These are phyloP conservation scores for Phaeomoniella chlamydospora DNA, from an alignment of 2,329 filamentous ascomycete genomes.

Conservation along the genomic window DNA sequence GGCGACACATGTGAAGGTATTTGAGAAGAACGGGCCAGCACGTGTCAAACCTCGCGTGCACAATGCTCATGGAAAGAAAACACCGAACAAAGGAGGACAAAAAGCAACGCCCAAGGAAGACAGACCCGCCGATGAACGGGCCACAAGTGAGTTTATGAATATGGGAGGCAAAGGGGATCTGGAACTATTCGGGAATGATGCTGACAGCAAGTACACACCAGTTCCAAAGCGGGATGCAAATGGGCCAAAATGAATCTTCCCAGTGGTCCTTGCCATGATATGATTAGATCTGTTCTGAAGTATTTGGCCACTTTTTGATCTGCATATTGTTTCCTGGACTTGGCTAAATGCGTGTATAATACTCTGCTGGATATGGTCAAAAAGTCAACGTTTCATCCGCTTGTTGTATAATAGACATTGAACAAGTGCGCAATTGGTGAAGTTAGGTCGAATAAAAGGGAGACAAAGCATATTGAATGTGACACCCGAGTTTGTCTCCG, in stretches of 20 bases:
- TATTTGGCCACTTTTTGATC: too few relatives aligned
- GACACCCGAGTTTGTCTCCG: too few relatives aligned
- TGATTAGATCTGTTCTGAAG: too few relatives aligned
- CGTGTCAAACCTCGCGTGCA: conserved; percentile 24
- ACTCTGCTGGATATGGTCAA: too few relatives aligned
- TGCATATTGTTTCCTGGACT: too few relatives aligned
- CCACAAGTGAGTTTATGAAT: conserved; percentile 63
- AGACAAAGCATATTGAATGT: too few relatives aligned
- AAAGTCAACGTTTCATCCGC: too few relatives aligned
- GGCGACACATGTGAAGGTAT: conserved; percentile 52
- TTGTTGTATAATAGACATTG: too few relatives aligned
- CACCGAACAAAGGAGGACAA: conserved; percentile 5
- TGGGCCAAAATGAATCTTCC: not conserved
- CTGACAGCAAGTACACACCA: conserved; percentile 21
- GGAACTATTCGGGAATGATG: conserved; percentile 55
- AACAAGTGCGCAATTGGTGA: too few relatives aligned
- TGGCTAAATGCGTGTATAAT: too few relatives aligned
- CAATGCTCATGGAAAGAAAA: conserved; percentile 20
- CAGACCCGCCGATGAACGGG: conserved; percentile 51
- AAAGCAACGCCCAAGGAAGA: conserved; percentile 36
- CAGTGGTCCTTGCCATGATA: too few relatives aligned
- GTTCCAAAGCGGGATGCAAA: conserved; percentile 6
- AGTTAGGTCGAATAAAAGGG: too few relatives aligned
- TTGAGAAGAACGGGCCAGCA: conserved; percentile 45
- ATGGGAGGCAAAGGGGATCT: conserved; percentile 80